These are phyloP conservation scores for Boletus rubroflammeus DNA, from an alignment of 768 basidiomycete genomes.

Conservation along the genomic window DNA sequence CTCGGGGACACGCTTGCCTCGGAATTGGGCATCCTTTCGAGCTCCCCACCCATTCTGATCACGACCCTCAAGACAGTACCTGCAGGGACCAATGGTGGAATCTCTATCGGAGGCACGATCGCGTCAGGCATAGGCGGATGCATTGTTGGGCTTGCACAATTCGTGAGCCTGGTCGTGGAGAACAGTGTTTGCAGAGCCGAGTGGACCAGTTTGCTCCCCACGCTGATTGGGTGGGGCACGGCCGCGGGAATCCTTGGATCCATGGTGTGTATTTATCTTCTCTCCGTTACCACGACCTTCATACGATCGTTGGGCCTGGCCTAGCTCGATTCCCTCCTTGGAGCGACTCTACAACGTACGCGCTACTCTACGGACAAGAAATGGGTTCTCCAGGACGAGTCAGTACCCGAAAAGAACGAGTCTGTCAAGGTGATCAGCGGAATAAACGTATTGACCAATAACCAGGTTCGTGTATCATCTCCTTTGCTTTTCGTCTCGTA, in stretches of 20 bases:
- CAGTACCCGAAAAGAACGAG: constrained; percentile 34
- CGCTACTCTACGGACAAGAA: constrained; percentile 62
- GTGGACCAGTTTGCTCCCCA: constrained; percentile 36
- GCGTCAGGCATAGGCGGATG: constrained; percentile 72
- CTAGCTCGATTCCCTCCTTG: constrained; percentile 82
- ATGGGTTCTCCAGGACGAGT: constrained; percentile 59
- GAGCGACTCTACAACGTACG: constrained; percentile 82
- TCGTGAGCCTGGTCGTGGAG: constrained; percentile 55
- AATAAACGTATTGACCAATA: constrained; percentile 72
- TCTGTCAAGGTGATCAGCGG: constrained; percentile 61
- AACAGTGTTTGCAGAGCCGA: constrained; percentile 48
- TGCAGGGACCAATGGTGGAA: constrained; percentile 87
- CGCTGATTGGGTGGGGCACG: constrained; percentile 57
- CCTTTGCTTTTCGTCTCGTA: background rate
- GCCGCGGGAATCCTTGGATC: constrained; percentile 77
- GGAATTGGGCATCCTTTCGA: constrained; percentile 85
- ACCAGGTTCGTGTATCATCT: constrained; percentile 52
- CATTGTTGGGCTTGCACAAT: constrained; percentile 64
- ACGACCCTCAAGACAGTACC: constrained; percentile 76
- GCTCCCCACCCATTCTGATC: constrained; percentile 64
- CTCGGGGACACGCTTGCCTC: constrained; percentile 92
- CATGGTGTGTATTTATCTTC: constrained; percentile 44
- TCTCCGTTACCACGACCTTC: background rate
- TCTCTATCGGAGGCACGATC: constrained; percentile 71
- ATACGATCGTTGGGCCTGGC: background rate